Evolutionary conservation across 2,329 filamentous ascomycete genomes (phyloP).

Genomic region (Balansia obtecta): DNA sequence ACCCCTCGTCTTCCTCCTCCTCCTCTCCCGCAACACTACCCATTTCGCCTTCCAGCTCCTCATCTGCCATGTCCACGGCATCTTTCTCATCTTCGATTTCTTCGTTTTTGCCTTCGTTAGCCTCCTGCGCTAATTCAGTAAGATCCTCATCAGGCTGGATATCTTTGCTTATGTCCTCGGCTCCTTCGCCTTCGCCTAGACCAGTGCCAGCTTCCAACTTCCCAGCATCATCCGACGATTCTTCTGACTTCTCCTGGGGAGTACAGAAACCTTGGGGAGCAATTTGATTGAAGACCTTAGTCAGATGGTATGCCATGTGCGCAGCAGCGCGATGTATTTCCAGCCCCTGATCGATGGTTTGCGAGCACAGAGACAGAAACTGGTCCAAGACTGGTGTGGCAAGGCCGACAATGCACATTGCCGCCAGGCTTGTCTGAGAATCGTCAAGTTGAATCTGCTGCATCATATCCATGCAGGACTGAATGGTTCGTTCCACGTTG

Average conservation of each 20-base stretch:
- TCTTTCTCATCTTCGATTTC: constrained; percentile 73
- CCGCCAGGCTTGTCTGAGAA: constrained; percentile 15
- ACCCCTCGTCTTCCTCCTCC: constrained; percentile 46
- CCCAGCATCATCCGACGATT: constrained; percentile 56
- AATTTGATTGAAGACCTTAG: constrained; percentile 66
- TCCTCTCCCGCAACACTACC: constrained; percentile 51
- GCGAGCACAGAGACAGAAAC: constrained; percentile 51
- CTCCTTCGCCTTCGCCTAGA: constrained; percentile 87
- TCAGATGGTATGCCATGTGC: constrained; percentile 63
- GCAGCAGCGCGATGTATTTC: constrained; percentile 58
- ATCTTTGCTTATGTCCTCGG: constrained; percentile 96
- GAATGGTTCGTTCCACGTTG: constrained; percentile 35
- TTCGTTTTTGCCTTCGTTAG: constrained; percentile 49
- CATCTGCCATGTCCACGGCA: constrained; percentile 82
- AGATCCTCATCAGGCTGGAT: constrained; percentile 89
- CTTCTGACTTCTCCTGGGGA: constrained; percentile 67
- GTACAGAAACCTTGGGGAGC: constrained; percentile 83
- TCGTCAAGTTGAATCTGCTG: constrained; percentile 19
- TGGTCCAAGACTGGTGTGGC: constrained; percentile 59
- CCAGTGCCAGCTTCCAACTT: constrained; percentile 87
- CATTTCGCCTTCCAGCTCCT: constrained; percentile 80
- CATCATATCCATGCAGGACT: constrained; percentile 24
- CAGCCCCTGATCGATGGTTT: constrained; percentile 45
- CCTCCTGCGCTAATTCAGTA: constrained; percentile 78
- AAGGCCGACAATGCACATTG: constrained; percentile 20